Evolutionary conservation across 306 rosid genomes (phyloP).

Genomic region (Carpinus viminea): DNA sequence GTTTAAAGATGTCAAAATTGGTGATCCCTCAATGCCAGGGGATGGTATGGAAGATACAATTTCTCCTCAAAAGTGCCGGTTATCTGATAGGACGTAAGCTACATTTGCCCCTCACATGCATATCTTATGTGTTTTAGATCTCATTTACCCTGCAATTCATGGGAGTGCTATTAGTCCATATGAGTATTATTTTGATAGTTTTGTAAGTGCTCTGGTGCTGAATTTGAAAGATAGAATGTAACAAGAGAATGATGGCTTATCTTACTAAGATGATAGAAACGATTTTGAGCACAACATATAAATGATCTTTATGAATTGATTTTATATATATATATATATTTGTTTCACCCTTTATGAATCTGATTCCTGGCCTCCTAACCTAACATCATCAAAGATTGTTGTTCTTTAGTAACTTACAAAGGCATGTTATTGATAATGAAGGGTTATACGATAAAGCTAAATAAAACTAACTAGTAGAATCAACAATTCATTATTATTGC

Average conservation of each 20-base stretch:
- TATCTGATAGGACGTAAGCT: constrained; percentile 77
- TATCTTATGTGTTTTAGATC: constrained; percentile 15
- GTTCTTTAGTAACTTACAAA: neutral
- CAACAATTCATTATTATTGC: neutral
- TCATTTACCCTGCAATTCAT: constrained; percentile 11
- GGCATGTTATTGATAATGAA: neutral
- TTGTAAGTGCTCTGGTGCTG: constrained; percentile 16
- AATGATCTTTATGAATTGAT: neutral
- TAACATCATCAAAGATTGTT: neutral
- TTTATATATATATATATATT: neutral
- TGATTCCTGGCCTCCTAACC: neutral
- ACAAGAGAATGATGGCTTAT: neutral
- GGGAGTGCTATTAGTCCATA: constrained; percentile 4
- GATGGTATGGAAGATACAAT: constrained; percentile 50
- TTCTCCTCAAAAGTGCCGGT: constrained; percentile 75
- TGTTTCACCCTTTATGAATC: neutral
- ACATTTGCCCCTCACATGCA: neutral
- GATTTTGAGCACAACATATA: neutral
- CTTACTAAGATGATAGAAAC: neutral
- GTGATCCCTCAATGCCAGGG: constrained; percentile 46
- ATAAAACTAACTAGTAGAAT: too few relatives aligned
- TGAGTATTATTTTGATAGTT: constrained; percentile 12
- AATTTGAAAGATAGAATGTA: neutral
- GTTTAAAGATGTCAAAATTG: constrained; percentile 66
- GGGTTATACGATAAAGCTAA: neutral